phyloP scores from a whole-genome alignment of 2,329 filamentous ascomycete species.

The Cladobotryum mycophilum region DNA sequence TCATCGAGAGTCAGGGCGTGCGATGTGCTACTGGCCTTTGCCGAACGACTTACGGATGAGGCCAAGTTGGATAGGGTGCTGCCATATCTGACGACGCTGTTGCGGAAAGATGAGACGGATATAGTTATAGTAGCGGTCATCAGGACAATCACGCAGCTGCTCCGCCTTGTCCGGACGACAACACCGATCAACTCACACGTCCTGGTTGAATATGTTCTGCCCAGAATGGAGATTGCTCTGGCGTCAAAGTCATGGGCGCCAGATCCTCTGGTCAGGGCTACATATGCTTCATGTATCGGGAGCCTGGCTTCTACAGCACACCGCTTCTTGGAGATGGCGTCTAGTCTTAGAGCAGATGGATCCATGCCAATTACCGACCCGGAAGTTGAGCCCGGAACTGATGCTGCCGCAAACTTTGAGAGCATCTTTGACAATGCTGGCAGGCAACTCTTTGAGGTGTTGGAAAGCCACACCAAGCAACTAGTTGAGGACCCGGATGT shows the following conservation, averaged over 20 bases:
- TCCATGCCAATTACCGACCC: conserved; percentile 71
- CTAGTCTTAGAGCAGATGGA: conserved; percentile 77
- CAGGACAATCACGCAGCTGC: conserved; percentile 78
- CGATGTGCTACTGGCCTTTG: conserved; percentile 85
- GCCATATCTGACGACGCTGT: conserved; percentile 77
- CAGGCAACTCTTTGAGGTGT: conserved; percentile 71
- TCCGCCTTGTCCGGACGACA: conserved; percentile 81
- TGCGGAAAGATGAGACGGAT: conserved; percentile 71
- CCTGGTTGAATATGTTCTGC: conserved; percentile 62
- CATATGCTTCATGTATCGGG: conserved; percentile 88
- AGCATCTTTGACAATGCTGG: conserved; percentile 85
- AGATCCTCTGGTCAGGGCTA: conserved; percentile 71
- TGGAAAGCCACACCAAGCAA: conserved; percentile 83
- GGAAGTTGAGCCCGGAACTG: conserved; percentile 66
- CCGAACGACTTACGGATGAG: conserved; percentile 87
- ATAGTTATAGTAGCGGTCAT: conserved; percentile 81
- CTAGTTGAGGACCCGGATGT: conserved; percentile 82
- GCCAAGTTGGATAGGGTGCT: conserved; percentile 90
- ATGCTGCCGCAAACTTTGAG: conserved; percentile 65
- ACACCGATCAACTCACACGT: conserved; percentile 69
- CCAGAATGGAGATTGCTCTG: conserved; percentile 52
- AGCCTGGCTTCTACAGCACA: conserved; percentile 81
- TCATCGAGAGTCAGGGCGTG: conserved; percentile 85
- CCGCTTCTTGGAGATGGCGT: conserved; percentile 83
- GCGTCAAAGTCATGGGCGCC: conserved; percentile 40